These are phyloP conservation scores for Fusarium hainanense DNA, from an alignment of 2,329 filamentous ascomycete species.

Conservation along the genomic window DNA sequence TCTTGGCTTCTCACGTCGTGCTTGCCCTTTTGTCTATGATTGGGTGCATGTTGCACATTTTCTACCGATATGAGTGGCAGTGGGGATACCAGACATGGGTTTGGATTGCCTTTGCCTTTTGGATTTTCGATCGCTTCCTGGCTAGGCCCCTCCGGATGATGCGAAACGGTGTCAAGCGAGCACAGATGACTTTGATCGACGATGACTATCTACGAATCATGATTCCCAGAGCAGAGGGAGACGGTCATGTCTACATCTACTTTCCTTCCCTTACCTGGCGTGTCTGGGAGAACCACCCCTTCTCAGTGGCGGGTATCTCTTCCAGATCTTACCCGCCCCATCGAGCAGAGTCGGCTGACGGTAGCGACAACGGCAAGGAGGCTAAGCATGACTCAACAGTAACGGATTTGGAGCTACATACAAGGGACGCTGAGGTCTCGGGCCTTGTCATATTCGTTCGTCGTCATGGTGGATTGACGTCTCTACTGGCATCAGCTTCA, in stretches of 20 bases:
- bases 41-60: not conserved
- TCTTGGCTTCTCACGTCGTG: not conserved
- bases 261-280: conserved; percentile 48
- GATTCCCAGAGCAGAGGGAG: conserved; percentile 35
- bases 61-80: not conserved
- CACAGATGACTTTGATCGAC: conserved; percentile 42
- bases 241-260: conserved; percentile 47
- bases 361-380: not conserved
- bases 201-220: conserved; percentile 47
- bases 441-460: conserved; percentile 47
- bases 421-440: conserved; percentile 15
- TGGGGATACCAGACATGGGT: not conserved
- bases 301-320: conserved; percentile 43
- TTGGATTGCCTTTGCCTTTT: not conserved
- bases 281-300: conserved; percentile 49
- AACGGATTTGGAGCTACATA: not conserved
- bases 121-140: not conserved
- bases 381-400: not conserved
- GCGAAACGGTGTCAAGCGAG: conserved; percentile 27
- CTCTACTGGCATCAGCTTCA: conserved; percentile 23
- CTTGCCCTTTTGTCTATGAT: not conserved
- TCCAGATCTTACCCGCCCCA: not conserved
- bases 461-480: conserved; percentile 41
- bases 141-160: not conserved
- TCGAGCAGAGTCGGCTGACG: conserved; percentile 2